These are phyloP conservation scores for Oenanthe javanica DNA, from an alignment of 140 eudicot species.

Conservation along the genomic window DNA sequence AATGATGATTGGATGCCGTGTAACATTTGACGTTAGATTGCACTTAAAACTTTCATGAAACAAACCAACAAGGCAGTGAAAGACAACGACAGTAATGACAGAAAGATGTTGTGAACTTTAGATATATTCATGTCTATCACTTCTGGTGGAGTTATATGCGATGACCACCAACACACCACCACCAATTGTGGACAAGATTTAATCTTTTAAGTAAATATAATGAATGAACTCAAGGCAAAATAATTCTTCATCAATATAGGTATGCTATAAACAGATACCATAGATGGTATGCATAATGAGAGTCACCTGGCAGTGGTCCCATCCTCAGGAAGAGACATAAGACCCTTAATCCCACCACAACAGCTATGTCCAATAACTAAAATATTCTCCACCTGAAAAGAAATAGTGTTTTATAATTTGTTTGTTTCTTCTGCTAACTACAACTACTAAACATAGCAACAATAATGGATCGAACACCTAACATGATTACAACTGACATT, in stretches of 20 bases:
- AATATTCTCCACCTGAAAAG: constrained; percentile 74
- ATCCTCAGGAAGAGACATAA: constrained; percentile 92
- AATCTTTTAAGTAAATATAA: not conserved
- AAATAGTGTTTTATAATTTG: not conserved
- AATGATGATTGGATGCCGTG: not conserved
- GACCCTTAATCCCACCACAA: constrained; percentile 97
- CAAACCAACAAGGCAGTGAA: not conserved
- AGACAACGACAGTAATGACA: not conserved
- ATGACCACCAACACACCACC: not conserved
- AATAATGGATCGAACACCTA: not conserved
- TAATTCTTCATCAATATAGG: not conserved
- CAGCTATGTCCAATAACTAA: constrained; percentile 90
- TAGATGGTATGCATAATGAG: not conserved
- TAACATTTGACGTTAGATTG: not conserved
- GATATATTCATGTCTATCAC: not conserved
- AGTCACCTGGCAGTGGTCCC: constrained; percentile 66
- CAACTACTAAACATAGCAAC: not conserved
- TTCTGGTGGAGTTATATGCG: not conserved
- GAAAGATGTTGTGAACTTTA: not conserved
- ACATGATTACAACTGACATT: not conserved
- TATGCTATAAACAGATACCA: not conserved
- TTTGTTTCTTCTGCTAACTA: constrained; percentile 2
- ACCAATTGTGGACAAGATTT: not conserved
- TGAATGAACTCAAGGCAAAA: not conserved
- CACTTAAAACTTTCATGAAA: not conserved